Base-by-base conservation (phyloP, 1,284 basidiomycete species). In the Pyrrhoderma lamaoense region DNA sequence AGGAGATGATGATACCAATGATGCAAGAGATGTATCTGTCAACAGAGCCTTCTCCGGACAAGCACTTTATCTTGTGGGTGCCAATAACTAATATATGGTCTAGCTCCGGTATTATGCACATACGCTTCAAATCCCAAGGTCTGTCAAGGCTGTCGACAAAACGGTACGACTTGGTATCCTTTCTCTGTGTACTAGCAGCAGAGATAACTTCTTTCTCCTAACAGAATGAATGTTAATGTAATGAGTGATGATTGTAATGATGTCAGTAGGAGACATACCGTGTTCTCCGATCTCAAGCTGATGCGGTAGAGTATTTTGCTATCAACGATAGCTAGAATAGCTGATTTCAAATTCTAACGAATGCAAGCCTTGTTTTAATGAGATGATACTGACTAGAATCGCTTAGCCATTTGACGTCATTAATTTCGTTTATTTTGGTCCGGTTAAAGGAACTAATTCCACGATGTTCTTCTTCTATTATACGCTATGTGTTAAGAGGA, bases 321-420 rank as follows among this genome's bases (percentile, higher is more conserved):
- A 31, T 31, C 51, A 3, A 47, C 46, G 25, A 53, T 39, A 8
- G 47, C 47, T n/a, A 53, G 42, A 31, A 53, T 49, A 11, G 11
- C 27, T 31, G 11, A 11, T 31, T 31, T 31, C 27, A 31, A 31
- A 11, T 31, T 31, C 5, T 5, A 31, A 5, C 11, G 11, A 5
- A 31, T 5, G 5, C 27, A 31, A 31, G n/a, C n/a, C 11, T 5
- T 5, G 11, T 31, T 31, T 5, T 5, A 11, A 31, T 11, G 11
- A 11, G 27, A 14, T 5, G 40, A 36, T n/a, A 27, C 46, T 18
- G n/a, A 49, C 52, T 47, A 35, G 18, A 7, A 45, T 49, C 40
- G 19, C 49, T 49, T 35, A 49, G 23, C 52, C 52, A 53, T 21
- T 45, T 39, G 11, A 53, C 49, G 23, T 53, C 52, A 19, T 23